Conservation (phyloP, 164 flowering plant species). For the Houttuynia cordata region DNA sequence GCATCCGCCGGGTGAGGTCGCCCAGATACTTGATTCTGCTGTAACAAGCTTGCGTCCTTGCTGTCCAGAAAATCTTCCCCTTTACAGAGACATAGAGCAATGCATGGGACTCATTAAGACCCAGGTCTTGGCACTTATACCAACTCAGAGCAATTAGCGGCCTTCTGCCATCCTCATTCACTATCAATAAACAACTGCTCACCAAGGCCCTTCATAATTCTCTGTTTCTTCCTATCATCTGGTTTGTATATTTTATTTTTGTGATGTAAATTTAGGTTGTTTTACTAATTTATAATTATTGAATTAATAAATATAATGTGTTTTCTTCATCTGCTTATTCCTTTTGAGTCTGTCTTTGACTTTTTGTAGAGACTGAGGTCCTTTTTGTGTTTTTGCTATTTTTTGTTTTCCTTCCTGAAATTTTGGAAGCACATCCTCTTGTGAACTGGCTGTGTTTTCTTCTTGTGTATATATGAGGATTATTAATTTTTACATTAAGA, state of each 20-base stretch:
- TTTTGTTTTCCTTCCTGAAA: no score
- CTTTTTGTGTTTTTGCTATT: no score
- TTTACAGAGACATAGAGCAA: constrained; percentile 46
- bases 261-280: not conserved
- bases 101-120: constrained; percentile 55
- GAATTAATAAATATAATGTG: no score
- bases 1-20: constrained; percentile 66
- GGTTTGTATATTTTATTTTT: not conserved
- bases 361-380: no score
- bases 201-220: not conserved
- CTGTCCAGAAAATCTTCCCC: constrained; percentile 37
- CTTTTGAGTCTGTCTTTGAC: no score
- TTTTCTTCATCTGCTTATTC: not conserved
- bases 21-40: constrained; percentile 48
- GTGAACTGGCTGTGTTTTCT: no score
- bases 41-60: constrained; percentile 44
- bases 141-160: constrained; percentile 16
- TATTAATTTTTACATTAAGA: no score
- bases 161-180: not conserved
- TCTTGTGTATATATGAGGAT: no score
- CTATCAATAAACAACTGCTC: not conserved
- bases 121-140: constrained; percentile 56
- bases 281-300: no score
- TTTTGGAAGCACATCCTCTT: no score
- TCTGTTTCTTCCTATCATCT: not conserved